These are phyloP conservation scores for Nitzschia palea DNA, from an alignment of 108 stramenopile species.

Conservation along the genomic window DNA sequence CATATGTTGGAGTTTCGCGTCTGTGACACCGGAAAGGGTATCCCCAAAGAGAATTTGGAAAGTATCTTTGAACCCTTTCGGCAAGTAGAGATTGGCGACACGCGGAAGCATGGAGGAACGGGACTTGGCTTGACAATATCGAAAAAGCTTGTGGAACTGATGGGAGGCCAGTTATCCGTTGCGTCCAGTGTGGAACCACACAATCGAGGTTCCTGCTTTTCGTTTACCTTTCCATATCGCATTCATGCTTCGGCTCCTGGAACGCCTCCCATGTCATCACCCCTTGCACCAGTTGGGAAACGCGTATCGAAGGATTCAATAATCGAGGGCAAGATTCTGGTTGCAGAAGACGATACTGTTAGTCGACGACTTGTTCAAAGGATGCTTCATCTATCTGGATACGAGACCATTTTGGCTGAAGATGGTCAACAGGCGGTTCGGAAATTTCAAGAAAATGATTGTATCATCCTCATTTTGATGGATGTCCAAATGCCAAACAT, in stretches of 20 bases:
- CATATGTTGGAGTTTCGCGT: constrained; percentile 24
- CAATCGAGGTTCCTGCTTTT: constrained; percentile 7
- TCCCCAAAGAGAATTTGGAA: constrained; percentile 22
- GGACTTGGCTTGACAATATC: constrained; percentile 27
- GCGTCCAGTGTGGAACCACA: background rate
- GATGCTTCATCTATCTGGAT: constrained; percentile 29
- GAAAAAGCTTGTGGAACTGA: constrained; percentile 22
- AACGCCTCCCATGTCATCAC: background rate
- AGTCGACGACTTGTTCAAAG: constrained; percentile 24
- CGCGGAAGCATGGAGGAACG: constrained; percentile 24
- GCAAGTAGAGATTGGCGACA: constrained; percentile 20
- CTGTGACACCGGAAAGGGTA: constrained; percentile 34
- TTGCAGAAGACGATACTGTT: constrained; percentile 42
- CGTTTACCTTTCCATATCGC: constrained; percentile 7
- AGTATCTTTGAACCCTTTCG: constrained; percentile 34
- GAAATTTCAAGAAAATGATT: background rate
- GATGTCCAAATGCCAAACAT: constrained; percentile 35
- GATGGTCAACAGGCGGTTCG: constrained; percentile 34
- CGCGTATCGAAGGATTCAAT: background rate
- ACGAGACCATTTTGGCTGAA: constrained; percentile 24
- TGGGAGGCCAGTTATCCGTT: constrained; percentile 15
- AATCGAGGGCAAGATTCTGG: constrained; percentile 14
- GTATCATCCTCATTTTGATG: constrained; percentile 33
- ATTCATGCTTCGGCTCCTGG: background rate
- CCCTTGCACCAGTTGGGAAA: background rate